Evolutionary conservation across 2,329 filamentous ascomycete species (phyloP).

Genomic region (Aspergillus pseudotamarii): DNA sequence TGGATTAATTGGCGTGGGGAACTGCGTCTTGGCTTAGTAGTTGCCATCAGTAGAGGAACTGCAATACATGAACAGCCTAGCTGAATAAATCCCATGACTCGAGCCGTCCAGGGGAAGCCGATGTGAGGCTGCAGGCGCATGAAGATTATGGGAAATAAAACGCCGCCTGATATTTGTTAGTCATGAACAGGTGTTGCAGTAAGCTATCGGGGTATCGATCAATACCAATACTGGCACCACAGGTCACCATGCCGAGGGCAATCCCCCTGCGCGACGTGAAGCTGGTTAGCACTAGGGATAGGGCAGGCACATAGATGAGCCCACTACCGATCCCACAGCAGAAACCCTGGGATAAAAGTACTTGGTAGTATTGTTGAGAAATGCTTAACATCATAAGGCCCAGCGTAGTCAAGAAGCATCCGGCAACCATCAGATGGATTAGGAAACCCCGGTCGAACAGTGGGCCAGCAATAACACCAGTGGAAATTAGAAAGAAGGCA

Average conservation of each 20-base stretch:
- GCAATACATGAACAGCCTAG: conserved; percentile 10
- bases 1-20: conserved; percentile 12
- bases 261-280: conserved; percentile 56
- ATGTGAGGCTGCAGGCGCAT: conserved; percentile 5
- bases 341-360: conserved; percentile 50
- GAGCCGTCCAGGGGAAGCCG: conserved; percentile 13
- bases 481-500: conserved; percentile 48
- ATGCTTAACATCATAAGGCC: conserved; percentile 51
- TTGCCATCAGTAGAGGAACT: conserved; percentile 8
- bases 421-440: conserved; percentile 39
- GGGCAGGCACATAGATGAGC: conserved; percentile 59
- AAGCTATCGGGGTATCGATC: not conserved
- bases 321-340: conserved; percentile 56
- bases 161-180: conserved; percentile 1
- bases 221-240: conserved; percentile 39
- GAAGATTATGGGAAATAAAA: conserved; percentile 18
- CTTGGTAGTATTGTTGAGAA: conserved; percentile 46
- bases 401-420: conserved; percentile 43
- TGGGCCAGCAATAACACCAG: conserved; percentile 47
- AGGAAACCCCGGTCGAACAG: conserved; percentile 49
- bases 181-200: not conserved
- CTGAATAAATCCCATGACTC: conserved; percentile 13
- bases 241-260: conserved; percentile 57
- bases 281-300: conserved; percentile 64
- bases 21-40: not conserved